Evolutionary conservation across 1,284 basidiomycete genomes (phyloP).

Genomic region (Ustilago tritici): DNA sequence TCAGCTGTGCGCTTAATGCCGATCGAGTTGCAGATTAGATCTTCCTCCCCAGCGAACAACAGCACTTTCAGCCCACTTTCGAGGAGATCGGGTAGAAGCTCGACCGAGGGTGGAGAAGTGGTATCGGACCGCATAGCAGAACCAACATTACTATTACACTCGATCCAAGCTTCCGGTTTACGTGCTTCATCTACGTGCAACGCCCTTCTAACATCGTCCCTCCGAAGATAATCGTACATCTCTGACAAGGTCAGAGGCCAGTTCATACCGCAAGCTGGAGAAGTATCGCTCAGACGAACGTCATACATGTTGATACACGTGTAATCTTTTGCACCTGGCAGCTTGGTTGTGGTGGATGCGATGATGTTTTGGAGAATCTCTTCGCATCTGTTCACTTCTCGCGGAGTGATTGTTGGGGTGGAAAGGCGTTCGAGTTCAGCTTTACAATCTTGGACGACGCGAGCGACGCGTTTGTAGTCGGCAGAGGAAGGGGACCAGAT

Average conservation of each 20-base stretch:
- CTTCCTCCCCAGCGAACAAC: slow-evolving; percentile 94
- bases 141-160: slow-evolving; percentile 83
- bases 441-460: slow-evolving; percentile 78
- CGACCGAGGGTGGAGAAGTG: slow-evolving; percentile 79
- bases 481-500: slow-evolving; percentile 81
- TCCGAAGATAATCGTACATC: slow-evolving; percentile 84
- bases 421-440: slow-evolving; percentile 70
- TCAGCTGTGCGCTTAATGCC: slow-evolving; percentile 89
- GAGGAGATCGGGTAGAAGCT: slow-evolving; percentile 82
- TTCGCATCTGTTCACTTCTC: slow-evolving; percentile 79
- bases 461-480: slow-evolving; percentile 69
- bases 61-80: slow-evolving; percentile 81
- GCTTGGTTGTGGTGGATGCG: slow-evolving; percentile 71
- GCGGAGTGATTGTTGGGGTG: slow-evolving; percentile 71
- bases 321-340: slow-evolving; percentile 47
- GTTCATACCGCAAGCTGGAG: slow-evolving; percentile 95
- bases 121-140: slow-evolving; percentile 73
- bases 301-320: slow-evolving; percentile 97
- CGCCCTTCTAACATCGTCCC: slow-evolving; percentile 82
- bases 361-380: slow-evolving; percentile 77
- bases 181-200: slow-evolving; percentile 79
- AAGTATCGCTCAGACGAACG: slow-evolving; percentile 83
- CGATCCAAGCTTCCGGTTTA: slow-evolving; percentile 86
- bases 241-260: slow-evolving; percentile 92
- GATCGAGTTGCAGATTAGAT: slow-evolving; percentile 91